A percentile compares a stretch with the other conserved stretches of the same genome.
phyloP scores from a whole-genome alignment of 352 stramenopile genomes.

The Globisporangium carolinianum region DNA sequence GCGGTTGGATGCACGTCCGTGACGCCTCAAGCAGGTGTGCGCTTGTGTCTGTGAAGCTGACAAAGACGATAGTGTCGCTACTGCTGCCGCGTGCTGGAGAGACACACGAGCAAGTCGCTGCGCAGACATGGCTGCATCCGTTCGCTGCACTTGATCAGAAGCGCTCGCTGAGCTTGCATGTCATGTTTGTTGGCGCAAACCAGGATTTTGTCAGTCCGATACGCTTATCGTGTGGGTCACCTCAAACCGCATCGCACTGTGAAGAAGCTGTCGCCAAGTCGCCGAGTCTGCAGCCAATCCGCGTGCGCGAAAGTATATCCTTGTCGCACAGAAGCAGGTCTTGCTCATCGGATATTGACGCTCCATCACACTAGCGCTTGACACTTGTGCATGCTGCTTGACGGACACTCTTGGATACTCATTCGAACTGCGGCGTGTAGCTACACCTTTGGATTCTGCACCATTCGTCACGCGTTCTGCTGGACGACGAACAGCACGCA shows the following conservation, averaged over 20 bases:
- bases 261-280: not conserved
- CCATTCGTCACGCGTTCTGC: not conserved
- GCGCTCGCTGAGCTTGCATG: not conserved
- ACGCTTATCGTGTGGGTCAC: not conserved
- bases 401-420: not conserved
- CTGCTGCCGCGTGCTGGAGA: not conserved
- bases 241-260: not conserved
- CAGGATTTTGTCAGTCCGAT: not conserved
- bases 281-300: not conserved
- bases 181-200: not conserved
- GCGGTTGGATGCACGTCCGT: not conserved
- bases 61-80: not conserved
- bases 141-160: not conserved
- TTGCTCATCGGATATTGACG: not conserved
- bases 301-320: not conserved
- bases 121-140: not conserved
- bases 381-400: not conserved
- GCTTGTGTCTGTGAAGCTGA: not conserved
- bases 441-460: not conserved
- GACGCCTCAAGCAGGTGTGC: no score
- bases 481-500: not conserved
- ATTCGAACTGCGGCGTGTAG: not conserved
- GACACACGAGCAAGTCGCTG: not conserved
- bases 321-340: not conserved
- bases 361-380: not conserved